These are phyloP conservation scores for Xylariaceae sp. DNA, from an alignment of 2,329 filamentous ascomycete genomes.

Conservation along the genomic window DNA sequence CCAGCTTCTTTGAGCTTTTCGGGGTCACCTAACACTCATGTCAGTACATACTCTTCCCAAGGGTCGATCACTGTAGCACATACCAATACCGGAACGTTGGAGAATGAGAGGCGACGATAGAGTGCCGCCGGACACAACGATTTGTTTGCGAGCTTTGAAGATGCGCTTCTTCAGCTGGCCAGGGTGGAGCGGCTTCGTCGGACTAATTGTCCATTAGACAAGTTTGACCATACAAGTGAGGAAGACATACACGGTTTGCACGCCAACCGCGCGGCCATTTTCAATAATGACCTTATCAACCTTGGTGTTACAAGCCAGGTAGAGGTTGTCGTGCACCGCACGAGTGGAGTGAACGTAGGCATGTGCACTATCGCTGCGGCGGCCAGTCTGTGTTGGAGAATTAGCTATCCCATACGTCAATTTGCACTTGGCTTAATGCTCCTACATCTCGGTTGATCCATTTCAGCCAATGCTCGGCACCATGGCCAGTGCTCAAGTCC, in stretches of 20 bases:
- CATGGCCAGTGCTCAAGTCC: conserved; percentile 64
- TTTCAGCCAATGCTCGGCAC: conserved; percentile 79
- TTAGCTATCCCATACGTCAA: background rate
- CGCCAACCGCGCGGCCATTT: conserved; percentile 66
- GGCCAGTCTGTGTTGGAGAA: conserved; percentile 49
- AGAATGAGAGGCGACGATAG: conserved; percentile 71
- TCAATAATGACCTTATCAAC: conserved; percentile 74
- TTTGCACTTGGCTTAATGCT: background rate
- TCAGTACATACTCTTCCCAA: background rate
- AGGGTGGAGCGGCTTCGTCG: conserved; percentile 63
- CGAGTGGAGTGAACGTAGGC: conserved; percentile 75
- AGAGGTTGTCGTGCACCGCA: conserved; percentile 64
- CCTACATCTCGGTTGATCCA: conserved; percentile 70
- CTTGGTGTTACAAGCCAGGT: conserved; percentile 71
- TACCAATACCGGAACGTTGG: conserved; percentile 67
- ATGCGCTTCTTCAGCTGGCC: conserved; percentile 47
- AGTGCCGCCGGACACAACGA: conserved; percentile 69
- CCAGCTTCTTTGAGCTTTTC: conserved; percentile 66
- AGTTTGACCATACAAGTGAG: conserved; percentile 23
- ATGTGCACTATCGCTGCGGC: conserved; percentile 72
- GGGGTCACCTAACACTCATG: conserved; percentile 48
- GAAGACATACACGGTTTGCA: conserved; percentile 54
- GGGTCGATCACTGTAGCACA: background rate
- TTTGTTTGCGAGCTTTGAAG: conserved; percentile 68
- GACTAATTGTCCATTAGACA: conserved; percentile 26